These are phyloP conservation scores for Coemansia sp. DNA, from an alignment of 192 early-diverging fungal genomes.

Conservation along the genomic window DNA sequence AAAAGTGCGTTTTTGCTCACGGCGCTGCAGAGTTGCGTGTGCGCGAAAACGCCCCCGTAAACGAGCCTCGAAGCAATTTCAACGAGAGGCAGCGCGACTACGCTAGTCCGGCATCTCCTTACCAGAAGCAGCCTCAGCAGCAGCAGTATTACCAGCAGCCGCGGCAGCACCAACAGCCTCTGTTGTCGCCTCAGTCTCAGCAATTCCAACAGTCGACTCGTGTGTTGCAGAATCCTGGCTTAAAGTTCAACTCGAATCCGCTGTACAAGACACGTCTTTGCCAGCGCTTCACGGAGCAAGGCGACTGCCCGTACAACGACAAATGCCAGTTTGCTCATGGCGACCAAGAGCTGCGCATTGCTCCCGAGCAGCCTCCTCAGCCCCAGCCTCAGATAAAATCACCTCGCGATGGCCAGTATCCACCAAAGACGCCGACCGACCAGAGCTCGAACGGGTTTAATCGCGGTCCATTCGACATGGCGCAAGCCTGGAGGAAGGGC, in stretches of 20 bases:
- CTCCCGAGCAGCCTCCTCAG: conserved; percentile 34
- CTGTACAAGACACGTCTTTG: conserved; percentile 84
- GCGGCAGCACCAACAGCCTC: conserved; percentile 15
- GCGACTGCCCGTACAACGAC: conserved; percentile 81
- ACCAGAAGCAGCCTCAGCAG: conserved; percentile 1
- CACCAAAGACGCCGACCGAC: conserved; percentile 9
- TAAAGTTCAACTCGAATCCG: conserved; percentile 56
- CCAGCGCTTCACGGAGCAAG: conserved; percentile 76
- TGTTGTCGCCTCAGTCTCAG: conserved; percentile 10
- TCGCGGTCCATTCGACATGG: not conserved
- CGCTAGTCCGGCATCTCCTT: conserved; percentile 4
- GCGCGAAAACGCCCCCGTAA: conserved; percentile 39
- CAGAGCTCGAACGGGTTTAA: conserved; percentile 8
- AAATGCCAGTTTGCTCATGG: conserved; percentile 80
- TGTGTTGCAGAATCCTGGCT: conserved; percentile 28
- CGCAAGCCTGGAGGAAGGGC: conserved; percentile 23
- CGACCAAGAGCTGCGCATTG: conserved; percentile 44
- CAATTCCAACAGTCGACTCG: conserved; percentile 14
- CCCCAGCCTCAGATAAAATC: not conserved
- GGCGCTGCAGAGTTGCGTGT: conserved; percentile 55
- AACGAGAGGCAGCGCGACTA: conserved; percentile 23
- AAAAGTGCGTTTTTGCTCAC: conserved; percentile 93
- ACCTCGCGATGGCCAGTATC: conserved; percentile 23
- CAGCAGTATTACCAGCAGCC: conserved; percentile 8
- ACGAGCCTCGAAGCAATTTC: conserved; percentile 12